Conservation (phyloP, 2,329 filamentous ascomycete species). For the Fusarium solani-melongenae region DNA sequence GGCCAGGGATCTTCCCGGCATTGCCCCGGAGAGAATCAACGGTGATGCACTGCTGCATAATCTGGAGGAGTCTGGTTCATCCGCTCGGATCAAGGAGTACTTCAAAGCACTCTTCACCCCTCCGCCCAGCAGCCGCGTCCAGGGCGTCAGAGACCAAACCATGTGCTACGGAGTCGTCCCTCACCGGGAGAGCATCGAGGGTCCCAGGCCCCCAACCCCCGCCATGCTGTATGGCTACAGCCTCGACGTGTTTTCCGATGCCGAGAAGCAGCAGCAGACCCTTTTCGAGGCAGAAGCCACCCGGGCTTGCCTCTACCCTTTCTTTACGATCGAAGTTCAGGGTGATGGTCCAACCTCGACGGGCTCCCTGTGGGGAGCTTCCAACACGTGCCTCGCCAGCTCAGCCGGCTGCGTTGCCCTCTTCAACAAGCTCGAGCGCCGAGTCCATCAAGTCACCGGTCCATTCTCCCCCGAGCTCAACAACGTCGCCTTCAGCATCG, state of each 20-base stretch:
- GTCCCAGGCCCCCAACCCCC: neutral
- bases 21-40: neutral
- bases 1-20: neutral
- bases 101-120: neutral
- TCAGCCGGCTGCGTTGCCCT: neutral
- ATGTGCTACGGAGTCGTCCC: neutral
- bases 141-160: neutral
- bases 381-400: neutral
- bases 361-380: neutral
- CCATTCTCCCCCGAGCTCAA: neutral
- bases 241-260: neutral
- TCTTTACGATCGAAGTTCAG: neutral
- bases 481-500: neutral
- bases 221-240: neutral
- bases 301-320: neutral
- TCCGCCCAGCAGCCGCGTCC: neutral
- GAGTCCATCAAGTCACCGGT: neutral
- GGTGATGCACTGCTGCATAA: neutral
- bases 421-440: neutral
- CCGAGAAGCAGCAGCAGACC: neutral
- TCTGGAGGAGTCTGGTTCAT: neutral
- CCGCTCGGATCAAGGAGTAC: neutral
- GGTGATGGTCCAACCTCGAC: neutral
- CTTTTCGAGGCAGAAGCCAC: neutral
- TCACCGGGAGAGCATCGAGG: neutral